Evolutionary conservation across 768 basidiomycete genomes (phyloP).

Genomic region (Lenzites betulinus): DNA sequence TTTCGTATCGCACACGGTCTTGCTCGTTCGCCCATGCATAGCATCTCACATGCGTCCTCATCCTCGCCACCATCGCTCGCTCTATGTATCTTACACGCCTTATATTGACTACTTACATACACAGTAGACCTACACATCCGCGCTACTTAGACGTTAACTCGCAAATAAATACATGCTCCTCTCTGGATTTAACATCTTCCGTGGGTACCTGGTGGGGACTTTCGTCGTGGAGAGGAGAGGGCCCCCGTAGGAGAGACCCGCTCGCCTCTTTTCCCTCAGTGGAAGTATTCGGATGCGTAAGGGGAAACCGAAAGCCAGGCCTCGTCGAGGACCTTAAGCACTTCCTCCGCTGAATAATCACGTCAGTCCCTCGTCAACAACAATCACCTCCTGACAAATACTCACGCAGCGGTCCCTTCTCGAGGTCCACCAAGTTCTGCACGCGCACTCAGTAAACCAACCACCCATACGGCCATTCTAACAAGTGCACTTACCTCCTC

Average conservation of each 20-base stretch:
- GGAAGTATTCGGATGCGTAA: constrained; percentile 33
- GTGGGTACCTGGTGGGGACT: too few species aligned
- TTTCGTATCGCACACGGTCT: not conserved
- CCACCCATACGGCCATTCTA: not conserved
- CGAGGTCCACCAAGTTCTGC: constrained; percentile 53
- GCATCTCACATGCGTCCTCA: not conserved
- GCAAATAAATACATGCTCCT: not conserved
- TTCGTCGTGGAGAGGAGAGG: too few species aligned
- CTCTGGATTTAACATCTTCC: not conserved
- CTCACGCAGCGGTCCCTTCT: constrained; percentile 47
- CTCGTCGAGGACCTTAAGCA: constrained; percentile 51
- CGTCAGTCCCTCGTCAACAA: too few species aligned
- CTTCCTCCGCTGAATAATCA: constrained; percentile 43
- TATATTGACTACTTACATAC: constrained; percentile 17
- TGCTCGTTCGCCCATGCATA: not conserved
- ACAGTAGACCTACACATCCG: too few species aligned
- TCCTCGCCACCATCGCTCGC: too few species aligned
- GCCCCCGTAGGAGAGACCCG: too few species aligned
- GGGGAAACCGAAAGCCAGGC: constrained; percentile 50
- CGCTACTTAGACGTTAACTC: constrained; percentile 9
- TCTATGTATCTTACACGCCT: constrained; percentile 21
- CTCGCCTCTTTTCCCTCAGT: too few species aligned
- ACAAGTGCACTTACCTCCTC: constrained; percentile 29
- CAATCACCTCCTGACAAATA: not conserved
- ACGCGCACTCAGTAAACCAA: too few species aligned